phyloP scores from a whole-genome alignment of 208 protist species.

The Crithidia acanthocephali region DNA sequence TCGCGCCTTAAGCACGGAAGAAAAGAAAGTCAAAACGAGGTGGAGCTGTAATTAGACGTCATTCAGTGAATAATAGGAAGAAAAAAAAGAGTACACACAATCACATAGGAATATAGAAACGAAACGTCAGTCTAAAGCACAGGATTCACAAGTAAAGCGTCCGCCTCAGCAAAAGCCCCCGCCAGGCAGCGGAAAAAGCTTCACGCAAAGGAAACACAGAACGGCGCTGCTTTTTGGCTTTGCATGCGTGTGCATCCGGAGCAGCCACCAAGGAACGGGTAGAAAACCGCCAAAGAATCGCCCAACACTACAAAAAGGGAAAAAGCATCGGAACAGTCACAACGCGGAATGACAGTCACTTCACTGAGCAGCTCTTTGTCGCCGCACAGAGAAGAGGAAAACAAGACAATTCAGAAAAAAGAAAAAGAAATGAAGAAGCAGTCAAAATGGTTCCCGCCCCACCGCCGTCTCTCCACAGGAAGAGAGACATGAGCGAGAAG shows the following conservation, averaged over 20 bases:
- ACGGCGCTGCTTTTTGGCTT: no score
- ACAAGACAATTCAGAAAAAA: neutral
- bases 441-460: neutral
- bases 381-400: no score
- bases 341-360: no score
- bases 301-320: neutral
- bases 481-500: neutral
- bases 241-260: neutral
- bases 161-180: no score
- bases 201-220: neutral
- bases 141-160: no score
- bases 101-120: no score
- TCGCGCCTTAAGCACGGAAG: neutral
- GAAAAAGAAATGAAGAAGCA: conserved; percentile 1
- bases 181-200: neutral
- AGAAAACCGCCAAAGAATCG: neutral
- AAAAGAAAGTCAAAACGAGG: neutral
- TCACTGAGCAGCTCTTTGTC: no score
- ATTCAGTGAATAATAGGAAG: neutral
- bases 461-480: neutral
- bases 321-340: no score
- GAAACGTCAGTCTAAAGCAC: no score
- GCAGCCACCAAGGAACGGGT: neutral
- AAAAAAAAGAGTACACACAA: neutral
- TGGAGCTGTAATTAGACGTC: neutral